Evolutionary conservation across 2,329 filamentous ascomycete species (phyloP).

Genomic region (Talaromyces sp.): DNA sequence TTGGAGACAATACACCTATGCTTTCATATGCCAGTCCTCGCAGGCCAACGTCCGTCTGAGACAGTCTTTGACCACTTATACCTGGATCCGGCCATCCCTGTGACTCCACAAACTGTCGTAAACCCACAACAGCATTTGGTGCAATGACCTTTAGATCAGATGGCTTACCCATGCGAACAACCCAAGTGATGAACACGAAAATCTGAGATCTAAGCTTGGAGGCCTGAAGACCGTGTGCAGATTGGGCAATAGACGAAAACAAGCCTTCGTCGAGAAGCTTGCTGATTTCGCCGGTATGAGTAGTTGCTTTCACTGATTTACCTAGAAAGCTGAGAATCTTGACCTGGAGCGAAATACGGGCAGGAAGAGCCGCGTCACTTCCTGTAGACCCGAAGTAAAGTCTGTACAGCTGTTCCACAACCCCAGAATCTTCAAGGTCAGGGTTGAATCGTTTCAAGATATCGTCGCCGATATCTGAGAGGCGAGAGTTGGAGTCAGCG

Average conservation of each 20-base stretch:
- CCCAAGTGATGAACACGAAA: conserved; percentile 83
- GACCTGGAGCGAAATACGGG: conserved; percentile 68
- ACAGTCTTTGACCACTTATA: conserved; percentile 50
- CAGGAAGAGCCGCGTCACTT: conserved; percentile 42
- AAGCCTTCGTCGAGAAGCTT: conserved; percentile 66
- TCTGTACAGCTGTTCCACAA: conserved; percentile 65
- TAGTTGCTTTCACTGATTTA: conserved; percentile 71
- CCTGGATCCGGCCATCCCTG: conserved; percentile 76
- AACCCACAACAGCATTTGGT: conserved; percentile 61
- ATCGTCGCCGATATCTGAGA: conserved; percentile 83
- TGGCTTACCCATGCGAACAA: conserved; percentile 67
- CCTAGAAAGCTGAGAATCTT: conserved; percentile 71
- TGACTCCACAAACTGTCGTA: conserved; percentile 69
- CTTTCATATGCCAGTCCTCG: conserved; percentile 84
- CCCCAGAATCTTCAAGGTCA: conserved; percentile 62
- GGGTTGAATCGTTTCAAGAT: conserved; percentile 72
- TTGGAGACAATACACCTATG: conserved; percentile 69
- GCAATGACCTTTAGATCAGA: conserved; percentile 63
- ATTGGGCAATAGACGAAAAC: conserved; percentile 41
- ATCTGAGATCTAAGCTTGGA: conserved; percentile 76
- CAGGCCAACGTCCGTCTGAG: conserved; percentile 60
- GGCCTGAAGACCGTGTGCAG: conserved; percentile 64
- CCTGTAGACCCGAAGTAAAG: conserved; percentile 64
- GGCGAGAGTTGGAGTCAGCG: conserved; percentile 73
- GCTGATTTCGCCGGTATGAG: conserved; percentile 64